Evolutionary conservation across 202 grass and related monocot genomes (phyloP).

Genomic region (Panicum virgatum): DNA sequence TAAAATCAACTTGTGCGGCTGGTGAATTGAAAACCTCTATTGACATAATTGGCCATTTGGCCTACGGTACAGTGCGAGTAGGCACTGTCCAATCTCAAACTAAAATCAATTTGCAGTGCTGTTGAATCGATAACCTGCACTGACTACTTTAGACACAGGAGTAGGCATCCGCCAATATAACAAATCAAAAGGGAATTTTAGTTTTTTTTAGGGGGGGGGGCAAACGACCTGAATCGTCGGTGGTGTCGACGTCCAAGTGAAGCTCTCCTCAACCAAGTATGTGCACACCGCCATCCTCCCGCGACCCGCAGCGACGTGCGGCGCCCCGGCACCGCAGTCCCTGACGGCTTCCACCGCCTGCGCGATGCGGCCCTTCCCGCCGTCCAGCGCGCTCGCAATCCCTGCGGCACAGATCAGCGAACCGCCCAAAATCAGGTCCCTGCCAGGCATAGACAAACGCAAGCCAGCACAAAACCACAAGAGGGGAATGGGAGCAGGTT

Average conservation of each 20-base stretch:
- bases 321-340: neutral
- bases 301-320: constrained; percentile 5
- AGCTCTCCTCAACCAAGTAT: constrained; percentile 35
- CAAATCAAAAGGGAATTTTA: neutral
- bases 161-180: too few species aligned
- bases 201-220: neutral
- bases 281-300: neutral
- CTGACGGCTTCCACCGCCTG: constrained; percentile 23
- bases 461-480: neutral
- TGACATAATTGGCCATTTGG: neutral
- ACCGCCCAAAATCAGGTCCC: neutral
- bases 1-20: neutral
- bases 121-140: neutral
- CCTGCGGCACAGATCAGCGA: neutral
- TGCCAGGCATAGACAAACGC: neutral
- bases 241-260: neutral
- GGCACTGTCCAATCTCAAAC: neutral
- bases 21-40: neutral
- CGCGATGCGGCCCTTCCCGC: neutral
- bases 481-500: neutral
- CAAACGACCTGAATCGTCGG: neutral
- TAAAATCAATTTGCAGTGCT: neutral
- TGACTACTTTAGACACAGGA: neutral
- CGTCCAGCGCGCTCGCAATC: neutral
- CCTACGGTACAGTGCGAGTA: neutral